Evolutionary conservation across 2,329 filamentous ascomycete genomes (phyloP), one percentile per base, ranked within the genome.

Genomic region (Passalora sequoiae): DNA sequence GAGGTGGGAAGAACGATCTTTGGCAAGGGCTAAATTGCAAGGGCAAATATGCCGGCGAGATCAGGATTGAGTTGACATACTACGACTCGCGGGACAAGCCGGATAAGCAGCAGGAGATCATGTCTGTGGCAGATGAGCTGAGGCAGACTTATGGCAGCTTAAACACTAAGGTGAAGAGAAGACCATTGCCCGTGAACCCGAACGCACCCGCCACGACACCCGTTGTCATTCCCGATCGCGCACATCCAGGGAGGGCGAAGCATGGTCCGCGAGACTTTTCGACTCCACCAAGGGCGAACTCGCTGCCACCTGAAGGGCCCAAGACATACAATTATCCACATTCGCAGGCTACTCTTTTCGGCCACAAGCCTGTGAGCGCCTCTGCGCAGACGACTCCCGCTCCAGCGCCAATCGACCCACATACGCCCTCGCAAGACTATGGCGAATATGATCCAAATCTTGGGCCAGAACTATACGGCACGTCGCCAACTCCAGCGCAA

Each of bases 11-110:
- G 68, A 89, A 78, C 61, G 92, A 98, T 66, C 73, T 87, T 43
- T 98, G 92, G 92, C 89, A 96, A 63, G 81, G 74, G 46, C 72
- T 98, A 55, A 84, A 79, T 52, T 97, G 81, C 73, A 88, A 83
- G 61, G 89, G 89, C 51, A 95, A 95, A 73, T 98, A 97, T 59
- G 91, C 92, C 5, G 92, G 92, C 43, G 91, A 97, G 65, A 82
- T 98, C 52, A 79, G 91, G 54, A 83, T 98, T 52, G 92, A 98
- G 68, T 83, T 96, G 67, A 98, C 92, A 30, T 98, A 85, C 69
- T 98, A 97, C 71, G 92, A 98, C 65, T 82, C 77, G 43, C 78
- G 91, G 19, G 85, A 88, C 15, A 92, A 92, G 67, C 76, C 77
- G 9, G 87, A 94, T 47, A 89, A 84, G 67, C 69, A 74, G 1